These are phyloP conservation scores for Podaxis mareebaensis DNA, from an alignment of 768 basidiomycete genomes.

Conservation along the genomic window DNA sequence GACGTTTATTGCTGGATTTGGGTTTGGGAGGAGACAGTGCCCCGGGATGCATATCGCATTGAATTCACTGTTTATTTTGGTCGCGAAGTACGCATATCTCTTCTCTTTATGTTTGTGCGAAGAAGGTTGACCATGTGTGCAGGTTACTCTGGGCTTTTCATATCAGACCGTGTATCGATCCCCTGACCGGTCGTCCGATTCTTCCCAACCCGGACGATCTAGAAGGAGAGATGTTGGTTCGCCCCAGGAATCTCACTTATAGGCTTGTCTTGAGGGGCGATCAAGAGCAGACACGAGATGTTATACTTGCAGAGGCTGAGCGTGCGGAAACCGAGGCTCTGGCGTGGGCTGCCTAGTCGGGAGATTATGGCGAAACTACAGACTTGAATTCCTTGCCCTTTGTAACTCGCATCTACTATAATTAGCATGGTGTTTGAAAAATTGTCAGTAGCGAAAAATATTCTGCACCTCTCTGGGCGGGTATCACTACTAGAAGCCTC, in stretches of 20 bases:
- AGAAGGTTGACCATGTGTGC: not conserved
- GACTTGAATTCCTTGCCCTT: not conserved
- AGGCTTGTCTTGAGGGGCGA: slow-evolving; percentile 6
- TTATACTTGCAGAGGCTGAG: slow-evolving; percentile 18
- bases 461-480: no score
- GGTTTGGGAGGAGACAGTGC: slow-evolving; percentile 29
- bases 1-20: slow-evolving; percentile 30
- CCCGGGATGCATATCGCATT: slow-evolving; percentile 28
- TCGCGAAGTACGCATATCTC: slow-evolving; percentile 18
- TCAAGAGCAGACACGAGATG: not conserved
- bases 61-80: slow-evolving; percentile 26
- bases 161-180: slow-evolving; percentile 18
- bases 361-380: not conserved
- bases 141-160: slow-evolving; percentile 27
- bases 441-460: no score
- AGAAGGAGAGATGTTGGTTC: slow-evolving; percentile 20
- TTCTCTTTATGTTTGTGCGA: no score
- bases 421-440: no score
- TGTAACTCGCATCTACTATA: not conserved
- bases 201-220: slow-evolving; percentile 22
- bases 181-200: slow-evolving; percentile 12
- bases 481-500: no score
- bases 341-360: not conserved
- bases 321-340: slow-evolving; percentile 13
- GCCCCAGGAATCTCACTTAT: slow-evolving; percentile 21